A percentile compares a stretch with the other conserved stretches of the same genome.
These are phyloP conservation scores for Ascochyta viciae-villosae DNA, from an alignment of 2,329 filamentous ascomycete genomes.

Conservation along the genomic window DNA sequence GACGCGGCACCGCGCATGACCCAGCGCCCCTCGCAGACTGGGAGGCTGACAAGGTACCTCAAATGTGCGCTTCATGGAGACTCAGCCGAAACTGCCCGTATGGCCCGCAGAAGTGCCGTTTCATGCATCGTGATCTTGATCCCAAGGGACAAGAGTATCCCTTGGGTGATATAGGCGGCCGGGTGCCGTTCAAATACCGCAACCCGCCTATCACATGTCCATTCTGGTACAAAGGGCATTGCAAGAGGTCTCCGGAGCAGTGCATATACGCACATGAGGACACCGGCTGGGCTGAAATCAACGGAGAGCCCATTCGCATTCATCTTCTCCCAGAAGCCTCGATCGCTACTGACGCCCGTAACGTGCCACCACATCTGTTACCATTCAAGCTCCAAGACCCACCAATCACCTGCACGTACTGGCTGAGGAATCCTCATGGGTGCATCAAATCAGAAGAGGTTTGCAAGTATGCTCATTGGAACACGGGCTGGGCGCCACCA, in stretches of 20 bases:
- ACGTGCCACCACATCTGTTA: neutral
- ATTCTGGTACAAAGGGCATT: conserved; percentile 32
- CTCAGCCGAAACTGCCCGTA: conserved; percentile 31
- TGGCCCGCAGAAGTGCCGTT: conserved; percentile 28
- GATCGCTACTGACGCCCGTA: neutral
- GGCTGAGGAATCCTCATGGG: conserved; percentile 20
- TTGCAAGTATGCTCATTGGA: conserved; percentile 31
- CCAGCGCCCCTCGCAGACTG: conserved; percentile 22
- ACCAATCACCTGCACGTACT: conserved; percentile 30
- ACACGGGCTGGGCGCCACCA: conserved; percentile 26
- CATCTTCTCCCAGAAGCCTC: neutral
- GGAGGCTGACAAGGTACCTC: conserved; percentile 38
- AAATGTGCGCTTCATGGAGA: conserved; percentile 39
- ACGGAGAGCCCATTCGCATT: neutral
- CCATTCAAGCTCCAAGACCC: conserved; percentile 20
- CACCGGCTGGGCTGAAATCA: conserved; percentile 30
- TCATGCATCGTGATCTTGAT: conserved; percentile 37
- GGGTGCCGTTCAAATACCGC: conserved; percentile 35
- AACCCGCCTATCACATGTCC: conserved; percentile 38
- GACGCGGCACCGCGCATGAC: neutral
- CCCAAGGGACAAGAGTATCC: conserved; percentile 23
- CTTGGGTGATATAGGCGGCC: conserved; percentile 24
- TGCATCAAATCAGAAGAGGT: conserved; percentile 22
- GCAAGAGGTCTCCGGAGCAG: conserved; percentile 26
- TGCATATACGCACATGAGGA: conserved; percentile 41